Evolutionary conservation across 768 basidiomycete species (phyloP).

Genomic region (Rickenella mellea): DNA sequence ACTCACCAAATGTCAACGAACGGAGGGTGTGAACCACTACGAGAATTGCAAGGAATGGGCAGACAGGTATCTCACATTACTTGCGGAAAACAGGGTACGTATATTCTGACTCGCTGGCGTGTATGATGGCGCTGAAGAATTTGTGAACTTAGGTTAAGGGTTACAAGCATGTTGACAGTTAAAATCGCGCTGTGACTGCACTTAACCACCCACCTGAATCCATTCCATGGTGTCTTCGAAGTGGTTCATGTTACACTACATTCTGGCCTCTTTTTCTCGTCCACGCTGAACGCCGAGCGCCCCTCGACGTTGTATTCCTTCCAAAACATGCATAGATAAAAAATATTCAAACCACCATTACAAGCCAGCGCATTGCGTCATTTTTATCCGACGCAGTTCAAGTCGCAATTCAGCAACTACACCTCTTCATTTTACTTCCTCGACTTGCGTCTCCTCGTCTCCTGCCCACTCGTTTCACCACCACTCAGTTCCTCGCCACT

Average conservation of each 20-base stretch:
- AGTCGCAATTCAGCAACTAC: no score
- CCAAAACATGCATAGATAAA: no score
- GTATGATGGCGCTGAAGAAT: constrained; percentile 2
- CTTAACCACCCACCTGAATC: no score
- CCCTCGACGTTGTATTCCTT: no score
- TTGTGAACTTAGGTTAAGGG: constrained; percentile 68
- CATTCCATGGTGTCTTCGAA: no score
- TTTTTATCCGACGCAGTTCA: no score
- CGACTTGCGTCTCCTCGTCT: constrained; percentile 36
- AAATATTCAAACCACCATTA: no score
- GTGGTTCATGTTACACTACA: no score
- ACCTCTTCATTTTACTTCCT: constrained; percentile 46
- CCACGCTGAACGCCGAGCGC: no score
- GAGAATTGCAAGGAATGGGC: constrained; percentile 83
- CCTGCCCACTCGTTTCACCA: constrained; percentile 54
- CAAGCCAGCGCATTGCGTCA: no score
- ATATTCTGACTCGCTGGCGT: background rate
- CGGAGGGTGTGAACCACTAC: constrained; percentile 87
- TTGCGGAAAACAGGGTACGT: constrained; percentile 74
- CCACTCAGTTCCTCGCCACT: constrained; percentile 64
- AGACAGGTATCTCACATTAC: constrained; percentile 72
- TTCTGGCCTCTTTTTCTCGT: no score
- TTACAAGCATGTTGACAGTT: constrained; percentile 69
- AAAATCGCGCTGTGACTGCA: no score
- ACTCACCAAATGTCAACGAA: constrained; percentile 79